Evolutionary conservation across 2,329 filamentous ascomycete genomes (phyloP), one percentile per base, ranked within the genome.

Genomic region (Diaporthe sp.): DNA sequence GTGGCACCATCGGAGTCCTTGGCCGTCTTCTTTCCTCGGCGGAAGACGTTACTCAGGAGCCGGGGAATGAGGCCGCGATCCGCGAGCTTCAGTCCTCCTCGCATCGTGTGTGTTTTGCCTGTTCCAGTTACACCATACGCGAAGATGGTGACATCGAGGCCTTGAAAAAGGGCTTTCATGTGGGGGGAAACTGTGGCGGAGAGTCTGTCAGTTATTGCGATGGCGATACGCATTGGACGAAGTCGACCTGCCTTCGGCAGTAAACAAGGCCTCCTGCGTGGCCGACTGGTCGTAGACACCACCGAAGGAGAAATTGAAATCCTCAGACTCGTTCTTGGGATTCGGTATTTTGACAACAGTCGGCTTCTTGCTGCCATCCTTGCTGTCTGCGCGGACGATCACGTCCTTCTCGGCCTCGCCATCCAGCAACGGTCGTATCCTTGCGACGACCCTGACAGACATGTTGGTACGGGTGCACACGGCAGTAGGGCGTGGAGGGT

Each of bases 71-170:
- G 93, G 77, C 96, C 96, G 79, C 96, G 90, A 74, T 98, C 95
- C 7, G 94, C 93, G 73, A 98, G 88, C 82, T 94, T 94, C 84
- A 97, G 91, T 53, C 96, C 96, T 78, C 96, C 96, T 78, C 96
- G 93, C 95, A 98, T 98, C 3, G 96, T 98, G 85, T 98, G 95
- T 76, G 96, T 98, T 86, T 98, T 98, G 74, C 96, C 96, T 0
- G 95, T 98, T 62, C 96, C 96, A 0, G 96, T 98, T 76, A 96
- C 95, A 76, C 96, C 96, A 83, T 98, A 98, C 39, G 96, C 95
- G 82, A 98, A 98, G 75, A 98, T 91, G 15, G 95, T 98, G 57
- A 96, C 91, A 85, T 97, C 94, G 82, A 95, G 92, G 75, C 95
- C 97, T 84, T 93, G 93, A 86, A 98, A 98, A 13, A 98, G 91